Base-by-base conservation (phyloP, 1,284 basidiomycete genomes). In the Chalciporus sp. region DNA sequence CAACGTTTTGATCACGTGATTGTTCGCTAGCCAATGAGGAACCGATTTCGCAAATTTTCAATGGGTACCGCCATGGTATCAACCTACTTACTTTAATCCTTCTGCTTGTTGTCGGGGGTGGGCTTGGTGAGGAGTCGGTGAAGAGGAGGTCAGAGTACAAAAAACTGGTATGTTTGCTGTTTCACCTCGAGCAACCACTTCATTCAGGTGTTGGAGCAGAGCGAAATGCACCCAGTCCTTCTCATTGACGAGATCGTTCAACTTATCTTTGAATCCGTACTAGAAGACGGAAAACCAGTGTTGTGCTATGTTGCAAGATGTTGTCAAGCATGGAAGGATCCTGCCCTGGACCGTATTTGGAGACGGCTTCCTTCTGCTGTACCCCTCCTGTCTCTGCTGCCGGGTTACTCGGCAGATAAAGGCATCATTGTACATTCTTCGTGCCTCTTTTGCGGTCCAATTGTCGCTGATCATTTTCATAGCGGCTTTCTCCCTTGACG, bases 301-400 rank as follows among this genome's bases (percentile, higher is more conserved):
- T 69, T 80, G 17, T 63, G 67, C 42, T 61, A 57, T 41, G 61
- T 67, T 23, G 74, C 77, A 5, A 71, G 72, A 53, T 72, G 65
- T 41, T 86, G 83, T 63, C 73, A 65, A 58, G 73, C 80, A 23
- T 86, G 82, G 83, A 77, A 72, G 52, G 78, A 81, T 37, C 82
- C 82, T 26, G 80, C 81, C n/a, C 60, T 84, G 35, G 80, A 85
- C 60, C 64, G 71, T 43, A 61, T 84, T 20, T 85, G 84, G 83
- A 63, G 64, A 51, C 72, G 71, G 46, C 67, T 85, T 28, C 62
- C 71, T 28, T 79, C 76, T 26, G 61, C 76, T n/a, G 62, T 63
- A 17, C 82, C 83, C 23, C 64, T 86, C 20, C 57, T 83, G 5
- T 62, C 68, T 44, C 68, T 85, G 28, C 68, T 82, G 26, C 74